Conservation (phyloP, 495 filamentous ascomycete species). For the Thozetella sp. region DNA sequence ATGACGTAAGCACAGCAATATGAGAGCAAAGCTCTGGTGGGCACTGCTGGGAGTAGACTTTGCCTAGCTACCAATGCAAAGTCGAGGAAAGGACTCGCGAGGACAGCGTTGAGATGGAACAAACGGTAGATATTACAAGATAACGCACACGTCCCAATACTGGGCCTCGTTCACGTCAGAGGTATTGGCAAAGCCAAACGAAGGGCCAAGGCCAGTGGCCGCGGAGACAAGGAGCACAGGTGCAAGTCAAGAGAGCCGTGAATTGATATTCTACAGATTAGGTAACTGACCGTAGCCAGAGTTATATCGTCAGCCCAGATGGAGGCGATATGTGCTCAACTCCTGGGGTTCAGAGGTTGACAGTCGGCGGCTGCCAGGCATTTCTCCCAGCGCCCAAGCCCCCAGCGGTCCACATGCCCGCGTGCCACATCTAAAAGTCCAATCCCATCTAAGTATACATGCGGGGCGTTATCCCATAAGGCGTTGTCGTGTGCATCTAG, state of each 20-base stretch:
- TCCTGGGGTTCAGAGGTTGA: too few species aligned
- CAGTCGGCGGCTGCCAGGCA: neutral
- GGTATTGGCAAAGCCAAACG: too few species aligned
- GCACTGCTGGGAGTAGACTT: neutral
- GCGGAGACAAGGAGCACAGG: too few species aligned
- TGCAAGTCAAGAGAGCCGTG: constrained; percentile 1
- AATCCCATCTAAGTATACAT: neutral
- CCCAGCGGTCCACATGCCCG: neutral
- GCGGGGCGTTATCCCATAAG: constrained; percentile 1
- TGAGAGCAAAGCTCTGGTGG: neutral
- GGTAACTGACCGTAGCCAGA: neutral
- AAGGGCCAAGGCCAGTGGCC: too few species aligned
- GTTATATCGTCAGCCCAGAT: neutral
- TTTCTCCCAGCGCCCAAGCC: constrained; percentile 1
- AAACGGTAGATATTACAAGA: too few species aligned
- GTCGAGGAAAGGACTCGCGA: too few species aligned
- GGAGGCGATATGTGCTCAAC: neutral
- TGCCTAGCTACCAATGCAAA: too few species aligned
- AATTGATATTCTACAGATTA: neutral
- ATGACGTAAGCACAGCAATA: neutral
- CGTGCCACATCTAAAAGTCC: neutral
- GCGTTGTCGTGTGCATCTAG: constrained; percentile 22
- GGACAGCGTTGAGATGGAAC: too few species aligned
- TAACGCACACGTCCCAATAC: too few species aligned
- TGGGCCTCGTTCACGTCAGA: too few species aligned